A percentile compares a stretch with the other conserved stretches of the same genome.
Conservation (phyloP, 2,329 filamentous ascomycete genomes). For the Fusarium sp. region DNA sequence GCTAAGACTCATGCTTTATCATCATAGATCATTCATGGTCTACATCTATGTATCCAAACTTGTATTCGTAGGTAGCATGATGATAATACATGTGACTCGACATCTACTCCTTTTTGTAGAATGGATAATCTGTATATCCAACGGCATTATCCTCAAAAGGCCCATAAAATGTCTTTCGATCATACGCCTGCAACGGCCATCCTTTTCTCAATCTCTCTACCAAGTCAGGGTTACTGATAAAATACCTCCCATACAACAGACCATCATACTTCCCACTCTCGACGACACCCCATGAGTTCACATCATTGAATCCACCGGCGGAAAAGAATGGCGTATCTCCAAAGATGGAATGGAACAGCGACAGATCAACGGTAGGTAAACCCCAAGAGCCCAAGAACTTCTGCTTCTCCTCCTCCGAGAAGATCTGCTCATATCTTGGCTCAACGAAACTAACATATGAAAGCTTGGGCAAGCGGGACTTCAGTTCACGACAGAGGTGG, state of each 20-base stretch:
- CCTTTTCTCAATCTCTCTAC: constrained; percentile 55
- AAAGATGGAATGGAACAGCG: constrained; percentile 61
- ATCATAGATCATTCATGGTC: not conserved
- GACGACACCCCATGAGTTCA: constrained; percentile 59
- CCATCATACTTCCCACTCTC: constrained; percentile 58
- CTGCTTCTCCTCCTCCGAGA: constrained; percentile 60
- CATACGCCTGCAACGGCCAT: constrained; percentile 53
- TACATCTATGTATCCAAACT: not conserved
- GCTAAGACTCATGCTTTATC: not conserved
- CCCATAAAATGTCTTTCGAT: constrained; percentile 57
- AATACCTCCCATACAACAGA: constrained; percentile 58
- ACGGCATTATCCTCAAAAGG: constrained; percentile 48
- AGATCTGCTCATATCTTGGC: constrained; percentile 64
- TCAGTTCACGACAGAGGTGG: constrained; percentile 60
- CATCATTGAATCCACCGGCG: constrained; percentile 63
- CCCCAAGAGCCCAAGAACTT: constrained; percentile 60
- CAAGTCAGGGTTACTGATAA: constrained; percentile 61
- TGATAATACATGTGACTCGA: accelerated
- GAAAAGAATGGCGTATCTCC: constrained; percentile 64
- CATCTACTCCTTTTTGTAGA: not conserved
- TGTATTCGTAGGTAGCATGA: not conserved
- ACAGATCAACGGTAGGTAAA: constrained; percentile 56
- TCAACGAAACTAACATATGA: constrained; percentile 67
- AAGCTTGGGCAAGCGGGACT: constrained; percentile 54
- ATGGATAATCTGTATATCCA: constrained; percentile 52